Evolutionary conservation across 2,329 filamentous ascomycete genomes (phyloP), one percentile per base, ranked within the genome.

Genomic region (Epichloe sibirici): DNA sequence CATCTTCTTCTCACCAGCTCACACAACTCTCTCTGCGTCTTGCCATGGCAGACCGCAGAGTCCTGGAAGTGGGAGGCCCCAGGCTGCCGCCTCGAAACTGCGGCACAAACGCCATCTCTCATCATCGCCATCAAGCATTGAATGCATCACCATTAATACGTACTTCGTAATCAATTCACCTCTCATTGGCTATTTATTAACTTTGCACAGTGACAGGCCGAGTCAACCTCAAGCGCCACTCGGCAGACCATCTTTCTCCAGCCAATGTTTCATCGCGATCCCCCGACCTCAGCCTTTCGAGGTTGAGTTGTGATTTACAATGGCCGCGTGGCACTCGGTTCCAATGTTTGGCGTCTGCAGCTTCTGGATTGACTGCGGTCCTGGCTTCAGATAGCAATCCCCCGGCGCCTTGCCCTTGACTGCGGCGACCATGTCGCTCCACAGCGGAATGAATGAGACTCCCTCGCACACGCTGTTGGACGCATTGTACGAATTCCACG

Each of bases 401-500:
- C 52, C 52, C 21, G 48, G 52, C 2, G 52, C 52, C 25, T 49
- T 38, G 31, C 52, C 52, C 47, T 45, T 40, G 37, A 51, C 44
- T 4, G 52, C 52, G 12, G 11, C 2, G 13, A 25, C 52, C 1
- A 42, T 7, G 37, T 51, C 44, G 21, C 51, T 52, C 57, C 57
- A 59, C 12, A 45, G 43, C 1, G 58, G 58, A 13, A 60, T 51
- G 31, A 58, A 59, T 0, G 58, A 59, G 5, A 60, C 55, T 4
- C 37, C 58, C 28, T 50, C 46, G 48, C 58, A 60, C 4, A 23
- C 37, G 7, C n/a, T 31, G 3, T 42, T 40, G 1, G 56, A 53
- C 2, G 28, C 38, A 25, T 55, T 56, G 52, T 56, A 54, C 21
- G 38, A 43, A 40, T 60, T 60, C 58, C 58, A 76, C 4, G 65